phyloP scores from a whole-genome alignment of 2,329 filamentous ascomycete species.

The Leptographium wingfieldii region DNA sequence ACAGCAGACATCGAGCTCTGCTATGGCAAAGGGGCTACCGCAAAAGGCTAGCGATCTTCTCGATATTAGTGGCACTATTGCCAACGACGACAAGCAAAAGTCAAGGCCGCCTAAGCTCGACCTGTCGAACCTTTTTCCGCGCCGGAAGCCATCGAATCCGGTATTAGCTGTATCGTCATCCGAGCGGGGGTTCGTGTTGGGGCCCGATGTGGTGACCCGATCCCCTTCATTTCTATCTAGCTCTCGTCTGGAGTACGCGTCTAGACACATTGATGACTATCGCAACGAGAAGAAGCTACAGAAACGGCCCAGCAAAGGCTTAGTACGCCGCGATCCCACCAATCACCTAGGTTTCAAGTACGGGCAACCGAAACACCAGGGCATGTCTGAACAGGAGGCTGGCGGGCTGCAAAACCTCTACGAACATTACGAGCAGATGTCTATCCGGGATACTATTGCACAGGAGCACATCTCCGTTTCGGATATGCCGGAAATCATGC shows the following conservation, averaged over 20 bases:
- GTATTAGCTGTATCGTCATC: conserved; percentile 9
- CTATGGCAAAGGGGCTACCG: conserved; percentile 43
- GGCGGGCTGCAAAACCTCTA: conserved; percentile 37
- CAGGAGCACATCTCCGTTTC: conserved; percentile 1
- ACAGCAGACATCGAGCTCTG: conserved; percentile 45
- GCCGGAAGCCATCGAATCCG: conserved; percentile 18
- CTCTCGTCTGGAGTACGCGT: conserved; percentile 16
- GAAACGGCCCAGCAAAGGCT: conserved; percentile 25
- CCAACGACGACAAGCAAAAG: conserved; percentile 20
- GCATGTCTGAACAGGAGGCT: not conserved
- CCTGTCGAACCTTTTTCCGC: conserved; percentile 29
- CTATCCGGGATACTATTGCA: conserved; percentile 30
- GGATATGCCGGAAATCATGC: not conserved
- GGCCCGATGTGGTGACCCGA: conserved; percentile 23
- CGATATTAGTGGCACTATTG: conserved; percentile 28
- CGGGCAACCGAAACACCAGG: not conserved
- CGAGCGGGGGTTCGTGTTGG: conserved; percentile 19
- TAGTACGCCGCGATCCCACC: conserved; percentile 11
- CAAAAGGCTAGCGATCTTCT: conserved; percentile 29
- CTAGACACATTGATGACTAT: conserved; percentile 13
- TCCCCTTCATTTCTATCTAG: conserved; percentile 32
- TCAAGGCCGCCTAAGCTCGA: conserved; percentile 38
- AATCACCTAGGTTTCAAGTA: not conserved
- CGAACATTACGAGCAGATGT: conserved; percentile 45
- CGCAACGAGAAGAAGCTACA: conserved; percentile 17